Percentiles rank a stretch among this genome's conserved stretches.
phyloP scores from a whole-genome alignment of 306 rosid genomes.

The Cucumis melo region DNA sequence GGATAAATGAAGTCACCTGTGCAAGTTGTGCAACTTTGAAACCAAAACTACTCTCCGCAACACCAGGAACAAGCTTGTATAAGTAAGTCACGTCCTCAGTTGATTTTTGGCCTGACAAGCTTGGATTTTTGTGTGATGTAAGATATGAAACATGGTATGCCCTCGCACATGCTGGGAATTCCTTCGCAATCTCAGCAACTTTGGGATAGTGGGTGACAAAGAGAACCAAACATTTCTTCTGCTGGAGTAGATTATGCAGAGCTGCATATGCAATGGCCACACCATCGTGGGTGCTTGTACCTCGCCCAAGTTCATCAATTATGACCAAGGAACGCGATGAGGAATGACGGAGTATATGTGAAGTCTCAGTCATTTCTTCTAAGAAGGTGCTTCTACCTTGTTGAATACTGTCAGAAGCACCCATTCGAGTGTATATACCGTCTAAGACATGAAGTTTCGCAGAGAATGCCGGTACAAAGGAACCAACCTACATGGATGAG shows the following conservation, averaged over 20 bases:
- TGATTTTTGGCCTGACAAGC: slow-evolving; percentile 9
- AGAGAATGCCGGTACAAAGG: slow-evolving; percentile 85
- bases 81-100: slow-evolving; percentile 59
- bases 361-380: slow-evolving; percentile 79
- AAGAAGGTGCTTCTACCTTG: slow-evolving; percentile 91
- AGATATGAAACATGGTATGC: slow-evolving; percentile 80
- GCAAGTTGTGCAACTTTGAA: slow-evolving; percentile 95
- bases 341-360: slow-evolving; percentile 62
- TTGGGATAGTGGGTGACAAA: slow-evolving; percentile 89
- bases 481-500: slow-evolving; percentile 59
- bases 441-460: slow-evolving; percentile 73
- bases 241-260: slow-evolving; percentile 54
- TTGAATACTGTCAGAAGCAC: slow-evolving; percentile 93
- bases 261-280: slow-evolving; percentile 88
- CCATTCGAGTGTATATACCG: slow-evolving; percentile 86
- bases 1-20: slow-evolving; percentile 38
- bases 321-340: slow-evolving; percentile 60
- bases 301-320: slow-evolving; percentile 96
- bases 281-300: slow-evolving; percentile 93
- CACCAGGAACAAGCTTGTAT: slow-evolving; percentile 74
- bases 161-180: slow-evolving; percentile 65
- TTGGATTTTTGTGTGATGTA: slow-evolving; percentile 31
- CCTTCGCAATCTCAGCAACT: slow-evolving; percentile 45
- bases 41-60: slow-evolving; percentile 78
- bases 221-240: slow-evolving; percentile 67